Conservation (phyloP, 805 yeast genomes). For the Metschnikowia similis region DNA sequence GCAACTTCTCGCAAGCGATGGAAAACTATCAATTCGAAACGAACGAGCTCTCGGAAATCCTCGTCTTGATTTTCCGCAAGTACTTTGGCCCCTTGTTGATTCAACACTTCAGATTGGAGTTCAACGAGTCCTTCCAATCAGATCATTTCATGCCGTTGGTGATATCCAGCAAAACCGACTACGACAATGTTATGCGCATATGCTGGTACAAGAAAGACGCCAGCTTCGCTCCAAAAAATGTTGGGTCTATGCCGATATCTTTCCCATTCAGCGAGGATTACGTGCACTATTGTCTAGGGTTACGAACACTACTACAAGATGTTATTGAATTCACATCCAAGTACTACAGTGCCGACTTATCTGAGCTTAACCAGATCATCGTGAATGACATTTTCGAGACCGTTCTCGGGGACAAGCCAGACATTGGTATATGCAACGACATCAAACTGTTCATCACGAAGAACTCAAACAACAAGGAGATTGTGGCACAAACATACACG, state of each 20-base stretch:
- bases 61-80: constrained; percentile 53
- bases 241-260: constrained; percentile 54
- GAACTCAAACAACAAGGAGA: constrained; percentile 77
- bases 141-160: constrained; percentile 89
- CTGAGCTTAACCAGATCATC: constrained; percentile 54
- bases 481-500: constrained; percentile 81
- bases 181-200: constrained; percentile 56
- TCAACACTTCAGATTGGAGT: constrained; percentile 55
- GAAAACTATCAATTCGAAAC: constrained; percentile 66
- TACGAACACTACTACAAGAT: constrained; percentile 60
- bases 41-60: constrained; percentile 55
- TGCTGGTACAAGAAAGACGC: constrained; percentile 66
- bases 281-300: constrained; percentile 77
- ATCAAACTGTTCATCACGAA: constrained; percentile 56
- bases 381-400: constrained; percentile 61
- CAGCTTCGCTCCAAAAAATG: constrained; percentile 38
- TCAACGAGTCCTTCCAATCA: constrained; percentile 57
- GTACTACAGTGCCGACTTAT: constrained; percentile 59
- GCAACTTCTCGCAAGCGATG: constrained; percentile 69
- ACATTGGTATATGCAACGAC: constrained; percentile 55
- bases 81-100: constrained; percentile 56
- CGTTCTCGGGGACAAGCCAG: constrained; percentile 49
- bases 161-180: constrained; percentile 55
- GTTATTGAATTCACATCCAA: constrained; percentile 61
- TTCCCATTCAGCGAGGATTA: constrained; percentile 85